A percentile compares a stretch with the other conserved stretches of the same genome.
These are phyloP conservation scores for Talaromyces thailandensis DNA, from an alignment of 495 filamentous ascomycete species.

Conservation along the genomic window DNA sequence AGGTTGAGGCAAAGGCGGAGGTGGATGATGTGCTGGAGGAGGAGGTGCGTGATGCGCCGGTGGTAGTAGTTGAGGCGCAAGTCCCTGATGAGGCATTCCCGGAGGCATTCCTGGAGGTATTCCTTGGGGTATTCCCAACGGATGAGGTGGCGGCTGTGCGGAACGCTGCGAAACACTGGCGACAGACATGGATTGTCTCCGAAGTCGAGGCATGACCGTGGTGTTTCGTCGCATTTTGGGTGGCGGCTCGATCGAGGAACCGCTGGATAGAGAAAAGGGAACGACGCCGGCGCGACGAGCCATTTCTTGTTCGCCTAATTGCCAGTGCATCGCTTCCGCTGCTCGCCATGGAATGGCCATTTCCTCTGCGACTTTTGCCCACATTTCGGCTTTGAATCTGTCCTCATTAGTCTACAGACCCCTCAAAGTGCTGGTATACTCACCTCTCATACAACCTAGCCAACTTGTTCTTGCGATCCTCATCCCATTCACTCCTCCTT, in stretches of 20 bases:
- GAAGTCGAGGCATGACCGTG: slow-evolving; percentile 30
- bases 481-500: slow-evolving; percentile 83
- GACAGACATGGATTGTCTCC: slow-evolving; percentile 18
- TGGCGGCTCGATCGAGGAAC: slow-evolving; percentile 45
- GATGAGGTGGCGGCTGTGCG: background rate
- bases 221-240: slow-evolving; percentile 35
- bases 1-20: background rate
- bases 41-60: slow-evolving; percentile 1
- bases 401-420: background rate
- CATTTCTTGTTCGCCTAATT: slow-evolving; percentile 89
- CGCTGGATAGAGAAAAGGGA: slow-evolving; percentile 62
- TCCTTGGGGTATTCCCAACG: background rate
- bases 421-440: slow-evolving; percentile 11
- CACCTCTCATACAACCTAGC: slow-evolving; percentile 94
- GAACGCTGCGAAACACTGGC: slow-evolving; percentile 2
- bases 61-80: background rate
- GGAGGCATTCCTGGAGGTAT: background rate
- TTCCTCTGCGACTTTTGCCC: slow-evolving; percentile 86
- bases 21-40: background rate
- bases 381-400: slow-evolving; percentile 97
- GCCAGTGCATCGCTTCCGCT: slow-evolving; percentile 97
- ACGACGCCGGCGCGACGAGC: slow-evolving; percentile 77
- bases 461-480: slow-evolving; percentile 94
- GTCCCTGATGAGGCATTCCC: background rate
- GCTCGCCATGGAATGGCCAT: slow-evolving; percentile 96